phyloP scores from a whole-genome alignment of 1,284 basidiomycete genomes.

The Anthracocystis walkeri region DNA sequence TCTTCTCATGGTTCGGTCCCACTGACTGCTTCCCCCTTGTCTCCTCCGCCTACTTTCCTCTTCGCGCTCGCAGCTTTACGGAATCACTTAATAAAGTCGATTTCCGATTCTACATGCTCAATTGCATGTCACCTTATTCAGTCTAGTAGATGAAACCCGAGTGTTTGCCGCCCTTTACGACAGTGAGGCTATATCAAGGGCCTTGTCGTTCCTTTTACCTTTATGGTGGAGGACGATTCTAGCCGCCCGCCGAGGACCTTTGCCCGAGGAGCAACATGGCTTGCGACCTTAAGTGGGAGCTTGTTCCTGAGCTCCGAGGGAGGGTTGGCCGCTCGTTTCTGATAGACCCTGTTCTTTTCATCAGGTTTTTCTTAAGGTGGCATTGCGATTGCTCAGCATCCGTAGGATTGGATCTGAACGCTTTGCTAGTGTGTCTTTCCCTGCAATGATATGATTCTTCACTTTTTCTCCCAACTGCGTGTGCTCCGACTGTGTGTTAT shows the following conservation, averaged over 20 bases:
- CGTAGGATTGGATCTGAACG: conserved; percentile 9
- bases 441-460: conserved; percentile 23
- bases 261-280: conserved; percentile 62
- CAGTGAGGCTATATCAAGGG: conserved; percentile 61
- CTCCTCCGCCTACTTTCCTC: neutral
- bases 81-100: conserved; percentile 69
- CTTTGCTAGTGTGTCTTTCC: conserved; percentile 1
- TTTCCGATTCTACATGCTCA: conserved; percentile 67
- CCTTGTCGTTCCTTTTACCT: conserved; percentile 42
- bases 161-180: conserved; percentile 65
- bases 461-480: neutral
- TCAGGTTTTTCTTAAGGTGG: conserved; percentile 16
- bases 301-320: conserved; percentile 65
- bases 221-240: conserved; percentile 44
- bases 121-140: conserved; percentile 68
- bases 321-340: conserved; percentile 67
- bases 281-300: conserved; percentile 64
- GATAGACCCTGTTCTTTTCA: conserved; percentile 52
- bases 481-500: neutral
- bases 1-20: conserved; percentile 13
- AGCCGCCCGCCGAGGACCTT: conserved; percentile 67
- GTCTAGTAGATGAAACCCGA: conserved; percentile 66
- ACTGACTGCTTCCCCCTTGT: conserved; percentile 19
- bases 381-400: conserved; percentile 10
- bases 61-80: conserved; percentile 60